Percentiles rank a stretch among this genome's conserved stretches.
These are phyloP conservation scores for Leccinum subgranulosum DNA, from an alignment of 768 basidiomycete genomes.

Conservation along the genomic window DNA sequence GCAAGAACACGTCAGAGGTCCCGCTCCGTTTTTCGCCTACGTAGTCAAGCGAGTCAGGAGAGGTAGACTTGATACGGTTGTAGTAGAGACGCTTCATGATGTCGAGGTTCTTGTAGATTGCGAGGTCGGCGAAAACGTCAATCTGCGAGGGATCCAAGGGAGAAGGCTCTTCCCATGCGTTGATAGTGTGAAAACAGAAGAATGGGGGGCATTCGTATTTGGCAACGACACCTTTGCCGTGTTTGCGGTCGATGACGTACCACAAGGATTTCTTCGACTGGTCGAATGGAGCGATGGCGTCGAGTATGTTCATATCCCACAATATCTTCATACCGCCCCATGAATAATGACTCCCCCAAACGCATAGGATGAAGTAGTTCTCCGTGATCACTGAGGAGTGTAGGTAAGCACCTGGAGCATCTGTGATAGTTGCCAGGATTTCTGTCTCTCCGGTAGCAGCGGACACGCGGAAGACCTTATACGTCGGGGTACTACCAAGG, in stretches of 20 bases:
- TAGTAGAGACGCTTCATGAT: conserved; percentile 33
- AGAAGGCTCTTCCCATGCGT: conserved; percentile 35
- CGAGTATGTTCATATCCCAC: conserved; percentile 32
- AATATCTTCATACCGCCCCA: conserved; percentile 30
- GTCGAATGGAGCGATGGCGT: conserved; percentile 33
- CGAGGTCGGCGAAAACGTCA: conserved; percentile 36
- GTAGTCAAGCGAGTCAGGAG: conserved; percentile 24
- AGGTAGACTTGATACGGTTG: conserved; percentile 26
- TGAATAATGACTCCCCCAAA: conserved; percentile 32
- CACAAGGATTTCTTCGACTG: conserved; percentile 29
- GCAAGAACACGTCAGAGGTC: conserved; percentile 21
- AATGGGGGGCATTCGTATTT: conserved; percentile 37
- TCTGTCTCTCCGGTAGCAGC: conserved; percentile 30
- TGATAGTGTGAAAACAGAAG: conserved; percentile 39
- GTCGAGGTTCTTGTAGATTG: conserved; percentile 32
- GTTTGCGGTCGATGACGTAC: conserved; percentile 38
- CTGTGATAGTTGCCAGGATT: conserved; percentile 35
- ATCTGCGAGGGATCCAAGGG: conserved; percentile 22
- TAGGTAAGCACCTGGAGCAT: conserved; percentile 38
- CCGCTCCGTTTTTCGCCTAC: conserved; percentile 17
- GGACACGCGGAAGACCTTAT: conserved; percentile 36
- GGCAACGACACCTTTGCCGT: conserved; percentile 35
- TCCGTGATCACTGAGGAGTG: conserved; percentile 38
- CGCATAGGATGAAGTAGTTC: conserved; percentile 35
- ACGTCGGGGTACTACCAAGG: conserved; percentile 27